Evolutionary conservation across 1,284 basidiomycete genomes (phyloP).

Genomic region (Sutorius eximius): DNA sequence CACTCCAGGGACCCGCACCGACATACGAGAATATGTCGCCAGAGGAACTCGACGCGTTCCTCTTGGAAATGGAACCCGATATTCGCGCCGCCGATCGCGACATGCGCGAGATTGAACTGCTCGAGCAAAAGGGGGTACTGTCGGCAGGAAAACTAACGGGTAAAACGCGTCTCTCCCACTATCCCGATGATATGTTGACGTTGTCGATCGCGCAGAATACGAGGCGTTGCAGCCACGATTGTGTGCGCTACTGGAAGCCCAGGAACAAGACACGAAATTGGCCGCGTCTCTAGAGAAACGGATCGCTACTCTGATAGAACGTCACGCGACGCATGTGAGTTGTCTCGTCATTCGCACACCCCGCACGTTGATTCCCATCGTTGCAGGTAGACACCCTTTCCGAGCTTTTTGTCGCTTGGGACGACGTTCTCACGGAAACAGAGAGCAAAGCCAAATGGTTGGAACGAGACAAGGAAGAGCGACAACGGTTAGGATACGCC

Average conservation of each 20-base stretch:
- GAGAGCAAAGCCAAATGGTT: constrained; percentile 56
- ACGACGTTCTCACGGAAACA: constrained; percentile 63
- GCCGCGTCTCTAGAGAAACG: constrained; percentile 62
- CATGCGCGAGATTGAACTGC: constrained; percentile 67
- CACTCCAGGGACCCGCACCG: constrained; percentile 46
- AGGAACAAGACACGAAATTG: constrained; percentile 56
- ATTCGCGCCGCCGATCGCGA: constrained; percentile 77
- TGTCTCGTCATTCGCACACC: not conserved
- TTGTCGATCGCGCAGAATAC: constrained; percentile 45
- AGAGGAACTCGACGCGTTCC: constrained; percentile 65
- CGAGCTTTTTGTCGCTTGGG: constrained; percentile 79
- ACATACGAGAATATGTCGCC: constrained; percentile 63
- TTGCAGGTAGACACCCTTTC: constrained; percentile 71
- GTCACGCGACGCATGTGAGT: constrained; percentile 66
- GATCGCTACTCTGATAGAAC: constrained; percentile 61
- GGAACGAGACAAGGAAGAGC: constrained; percentile 59
- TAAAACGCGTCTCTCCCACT: constrained; percentile 21
- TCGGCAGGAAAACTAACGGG: constrained; percentile 69
- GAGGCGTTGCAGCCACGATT: constrained; percentile 63
- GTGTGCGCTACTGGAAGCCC: constrained; percentile 52
- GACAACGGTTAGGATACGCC: constrained; percentile 53
- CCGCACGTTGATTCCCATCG: not conserved
- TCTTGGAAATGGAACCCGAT: constrained; percentile 77
- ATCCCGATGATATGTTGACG: not conserved
- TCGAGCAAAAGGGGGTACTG: constrained; percentile 69